These are phyloP conservation scores for Pestalotiopsis sp. DNA, from an alignment of 2,329 filamentous ascomycete species.

Conservation along the genomic window DNA sequence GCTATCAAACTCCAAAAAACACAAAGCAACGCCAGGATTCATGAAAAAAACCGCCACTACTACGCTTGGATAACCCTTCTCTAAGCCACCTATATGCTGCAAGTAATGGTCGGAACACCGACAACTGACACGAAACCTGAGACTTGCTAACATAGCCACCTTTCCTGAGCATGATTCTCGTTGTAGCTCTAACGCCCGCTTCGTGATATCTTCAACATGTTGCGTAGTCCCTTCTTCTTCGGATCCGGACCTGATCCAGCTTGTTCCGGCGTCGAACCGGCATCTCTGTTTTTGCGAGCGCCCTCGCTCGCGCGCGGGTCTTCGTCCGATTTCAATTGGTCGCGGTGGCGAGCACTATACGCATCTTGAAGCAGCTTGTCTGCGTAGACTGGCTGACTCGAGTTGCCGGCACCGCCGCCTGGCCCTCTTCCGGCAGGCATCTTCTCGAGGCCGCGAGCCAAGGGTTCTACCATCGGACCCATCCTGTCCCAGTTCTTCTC, in stretches of 20 bases:
- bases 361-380: slow-evolving; percentile 11
- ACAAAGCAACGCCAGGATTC: not conserved
- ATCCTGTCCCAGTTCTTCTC: slow-evolving; percentile 45
- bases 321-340: slow-evolving; percentile 26
- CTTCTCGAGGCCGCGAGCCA: slow-evolving; percentile 47
- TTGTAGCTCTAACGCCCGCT: slow-evolving; percentile 6
- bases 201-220: slow-evolving; percentile 11
- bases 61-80: not conserved
- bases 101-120: slow-evolving; percentile 2
- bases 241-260: not conserved
- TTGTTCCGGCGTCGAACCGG: slow-evolving; percentile 12
- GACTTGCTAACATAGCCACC: not conserved
- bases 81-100: not conserved
- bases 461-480: slow-evolving; percentile 49
- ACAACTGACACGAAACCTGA: not conserved
- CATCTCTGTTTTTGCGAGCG: slow-evolving; percentile 12
- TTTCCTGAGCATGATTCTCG: not conserved
- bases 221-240: slow-evolving; percentile 9
- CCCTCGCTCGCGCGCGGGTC: slow-evolving; percentile 18
- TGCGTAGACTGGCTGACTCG: slow-evolving; percentile 12
- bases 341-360: slow-evolving; percentile 21
- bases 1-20: not conserved
- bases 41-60: not conserved
- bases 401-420: slow-evolving; percentile 11
- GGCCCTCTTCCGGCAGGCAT: slow-evolving; percentile 35